Conservation (phyloP, 345 rosid genomes). For the Ceriops decandra region DNA sequence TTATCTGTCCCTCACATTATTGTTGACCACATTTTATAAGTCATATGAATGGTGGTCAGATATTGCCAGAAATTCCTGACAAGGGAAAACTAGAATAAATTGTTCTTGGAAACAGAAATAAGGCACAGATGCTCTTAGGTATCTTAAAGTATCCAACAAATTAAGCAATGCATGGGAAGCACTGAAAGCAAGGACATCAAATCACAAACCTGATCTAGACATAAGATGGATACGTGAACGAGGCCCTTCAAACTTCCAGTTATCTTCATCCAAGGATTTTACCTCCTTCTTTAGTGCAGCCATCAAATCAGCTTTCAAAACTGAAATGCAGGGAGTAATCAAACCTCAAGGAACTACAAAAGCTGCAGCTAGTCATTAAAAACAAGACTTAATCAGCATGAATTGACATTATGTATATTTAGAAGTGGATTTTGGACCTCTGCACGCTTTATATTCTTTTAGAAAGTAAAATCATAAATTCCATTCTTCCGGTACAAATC, state of each 20-base stretch:
- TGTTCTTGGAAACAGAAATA: too few species aligned
- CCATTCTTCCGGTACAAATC: too few species aligned
- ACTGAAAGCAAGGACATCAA: background rate
- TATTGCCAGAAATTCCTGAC: background rate
- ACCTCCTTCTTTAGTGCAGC: slow-evolving; percentile 70
- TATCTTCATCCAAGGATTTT: slow-evolving; percentile 85
- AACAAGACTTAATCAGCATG: background rate
- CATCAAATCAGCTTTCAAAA: slow-evolving; percentile 72
- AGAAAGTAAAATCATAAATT: too few species aligned
- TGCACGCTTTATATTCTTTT: too few species aligned
- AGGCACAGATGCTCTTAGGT: too few species aligned
- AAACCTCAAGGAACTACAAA: background rate
- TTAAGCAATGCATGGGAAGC: background rate
- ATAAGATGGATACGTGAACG: slow-evolving; percentile 78
- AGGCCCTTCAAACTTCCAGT: slow-evolving; percentile 89
- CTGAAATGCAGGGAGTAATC: slow-evolving; percentile 37
- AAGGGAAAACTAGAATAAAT: background rate
- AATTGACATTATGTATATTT: background rate
- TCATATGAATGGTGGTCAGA: background rate
- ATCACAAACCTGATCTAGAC: slow-evolving; percentile 60
- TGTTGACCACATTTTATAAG: too few species aligned
- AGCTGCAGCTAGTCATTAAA: background rate
- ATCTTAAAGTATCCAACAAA: background rate
- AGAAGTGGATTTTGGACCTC: background rate
- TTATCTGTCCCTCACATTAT: too few species aligned